Evolutionary conservation across 73 alveolate species (phyloP).

Genomic region (Tetrahymena borealis): DNA sequence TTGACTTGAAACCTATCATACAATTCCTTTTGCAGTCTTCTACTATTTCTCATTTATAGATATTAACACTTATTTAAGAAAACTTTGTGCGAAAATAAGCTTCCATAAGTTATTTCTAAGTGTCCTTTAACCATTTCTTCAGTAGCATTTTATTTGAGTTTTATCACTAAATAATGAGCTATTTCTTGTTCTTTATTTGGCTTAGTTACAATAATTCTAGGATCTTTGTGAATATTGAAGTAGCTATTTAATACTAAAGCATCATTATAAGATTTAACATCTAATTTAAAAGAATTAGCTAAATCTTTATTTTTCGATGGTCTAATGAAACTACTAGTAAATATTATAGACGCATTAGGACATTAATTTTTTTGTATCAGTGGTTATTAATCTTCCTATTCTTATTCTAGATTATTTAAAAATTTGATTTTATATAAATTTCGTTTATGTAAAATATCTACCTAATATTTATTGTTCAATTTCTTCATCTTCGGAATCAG

Average conservation of each 20-base stretch:
- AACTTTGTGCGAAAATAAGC: neutral
- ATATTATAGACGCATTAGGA: too few relatives aligned
- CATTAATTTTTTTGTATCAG: too few relatives aligned
- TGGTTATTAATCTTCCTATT: too few relatives aligned
- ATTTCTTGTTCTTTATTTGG: neutral
- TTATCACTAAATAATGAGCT: neutral
- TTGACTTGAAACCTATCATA: neutral
- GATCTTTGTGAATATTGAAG: neutral
- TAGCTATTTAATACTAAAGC: neutral
- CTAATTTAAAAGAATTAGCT: too few relatives aligned
- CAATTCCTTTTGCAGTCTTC: neutral
- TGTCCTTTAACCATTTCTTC: neutral
- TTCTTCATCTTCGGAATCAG: neutral
- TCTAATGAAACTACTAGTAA: too few relatives aligned
- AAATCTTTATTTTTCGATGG: too few relatives aligned
- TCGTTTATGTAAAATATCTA: too few relatives aligned
- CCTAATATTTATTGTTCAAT: neutral
- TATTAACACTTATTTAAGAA: neutral
- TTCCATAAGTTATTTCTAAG: neutral
- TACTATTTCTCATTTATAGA: neutral
- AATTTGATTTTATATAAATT: too few relatives aligned
- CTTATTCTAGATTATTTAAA: too few relatives aligned
- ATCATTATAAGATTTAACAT: neutral
- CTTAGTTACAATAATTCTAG: neutral
- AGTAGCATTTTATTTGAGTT: neutral